Percentiles rank a stretch among this genome's conserved stretches.
phyloP scores from a whole-genome alignment of 108 stramenopile genomes.

The Cyclostephanos tholiformis region DNA sequence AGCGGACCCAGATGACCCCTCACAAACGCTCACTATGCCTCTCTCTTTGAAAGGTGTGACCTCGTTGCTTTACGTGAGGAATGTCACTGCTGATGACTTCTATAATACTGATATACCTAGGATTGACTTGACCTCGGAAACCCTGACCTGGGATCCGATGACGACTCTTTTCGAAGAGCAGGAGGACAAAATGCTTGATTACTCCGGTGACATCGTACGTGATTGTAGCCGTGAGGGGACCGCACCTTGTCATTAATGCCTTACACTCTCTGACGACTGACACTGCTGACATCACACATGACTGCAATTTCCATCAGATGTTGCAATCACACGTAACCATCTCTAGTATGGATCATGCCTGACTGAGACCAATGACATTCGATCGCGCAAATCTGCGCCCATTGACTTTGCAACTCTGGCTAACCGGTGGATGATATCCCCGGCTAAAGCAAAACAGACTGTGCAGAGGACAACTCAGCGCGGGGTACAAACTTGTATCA shows the following conservation, averaged over 20 bases:
- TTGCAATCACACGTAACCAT: not conserved
- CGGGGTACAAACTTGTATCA: constrained; percentile 7
- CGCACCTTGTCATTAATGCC: not conserved
- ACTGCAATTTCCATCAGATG: not conserved
- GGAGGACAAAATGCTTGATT: constrained; percentile 11
- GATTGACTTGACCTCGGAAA: constrained; percentile 19
- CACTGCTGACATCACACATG: constrained; percentile 2
- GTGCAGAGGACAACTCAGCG: constrained; percentile 28
- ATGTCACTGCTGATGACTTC: not conserved
- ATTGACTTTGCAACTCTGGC: constrained; percentile 11
- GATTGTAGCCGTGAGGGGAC: constrained; percentile 4
- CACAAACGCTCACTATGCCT: not conserved
- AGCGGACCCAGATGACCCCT: not conserved
- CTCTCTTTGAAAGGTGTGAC: not conserved
- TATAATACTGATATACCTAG: not conserved
- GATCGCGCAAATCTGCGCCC: too few relatives aligned
- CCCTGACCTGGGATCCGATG: constrained; percentile 13
- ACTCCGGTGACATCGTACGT: not conserved
- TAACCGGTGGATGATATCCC: constrained; percentile 34
- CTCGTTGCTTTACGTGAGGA: constrained; percentile 3
- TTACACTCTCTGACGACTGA: not conserved
- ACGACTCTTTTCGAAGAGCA: constrained; percentile 2
- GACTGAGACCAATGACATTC: not conserved
- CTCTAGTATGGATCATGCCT: not conserved
- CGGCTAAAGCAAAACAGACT: constrained; percentile 22